phyloP scores from a whole-genome alignment of 2,329 filamentous ascomycete genomes.

The Trichoderma brevicompactum region DNA sequence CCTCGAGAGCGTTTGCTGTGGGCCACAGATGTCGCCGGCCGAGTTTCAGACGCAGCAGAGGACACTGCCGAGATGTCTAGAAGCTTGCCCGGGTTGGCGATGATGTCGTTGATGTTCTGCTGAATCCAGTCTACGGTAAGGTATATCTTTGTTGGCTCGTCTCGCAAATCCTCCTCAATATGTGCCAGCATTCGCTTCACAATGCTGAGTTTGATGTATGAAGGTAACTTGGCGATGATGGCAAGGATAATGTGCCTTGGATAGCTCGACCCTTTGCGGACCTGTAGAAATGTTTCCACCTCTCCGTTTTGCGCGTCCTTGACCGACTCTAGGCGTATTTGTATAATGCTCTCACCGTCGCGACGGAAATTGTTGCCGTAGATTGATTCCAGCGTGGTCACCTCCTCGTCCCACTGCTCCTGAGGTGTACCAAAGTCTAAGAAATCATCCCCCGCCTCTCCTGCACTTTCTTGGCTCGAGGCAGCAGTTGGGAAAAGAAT shows the following conservation, averaged over 20 bases:
- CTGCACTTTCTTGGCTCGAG: slow-evolving; percentile 22
- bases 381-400: slow-evolving; percentile 81
- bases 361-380: slow-evolving; percentile 74
- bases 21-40: slow-evolving; percentile 37
- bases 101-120: slow-evolving; percentile 77
- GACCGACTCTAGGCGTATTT: slow-evolving; percentile 66
- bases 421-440: slow-evolving; percentile 57
- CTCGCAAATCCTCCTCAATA: slow-evolving; percentile 70
- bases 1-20: slow-evolving; percentile 44
- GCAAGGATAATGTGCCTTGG: slow-evolving; percentile 72
- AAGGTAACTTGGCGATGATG: slow-evolving; percentile 73
- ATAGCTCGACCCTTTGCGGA: slow-evolving; percentile 75
- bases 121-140: slow-evolving; percentile 92
- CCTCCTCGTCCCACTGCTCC: slow-evolving; percentile 83
- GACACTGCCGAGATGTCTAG: slow-evolving; percentile 82
- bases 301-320: slow-evolving; percentile 54
- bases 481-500: slow-evolving; percentile 39
- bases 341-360: slow-evolving; percentile 66
- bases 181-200: slow-evolving; percentile 76
- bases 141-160: slow-evolving; percentile 88
- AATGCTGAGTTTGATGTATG: slow-evolving; percentile 91
- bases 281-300: slow-evolving; percentile 64
- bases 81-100: slow-evolving; percentile 81
- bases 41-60: slow-evolving; percentile 65
- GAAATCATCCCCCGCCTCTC: slow-evolving; percentile 46